These are phyloP conservation scores for Collariella sp. DNA, from an alignment of 495 filamentous ascomycete genomes.

Conservation along the genomic window DNA sequence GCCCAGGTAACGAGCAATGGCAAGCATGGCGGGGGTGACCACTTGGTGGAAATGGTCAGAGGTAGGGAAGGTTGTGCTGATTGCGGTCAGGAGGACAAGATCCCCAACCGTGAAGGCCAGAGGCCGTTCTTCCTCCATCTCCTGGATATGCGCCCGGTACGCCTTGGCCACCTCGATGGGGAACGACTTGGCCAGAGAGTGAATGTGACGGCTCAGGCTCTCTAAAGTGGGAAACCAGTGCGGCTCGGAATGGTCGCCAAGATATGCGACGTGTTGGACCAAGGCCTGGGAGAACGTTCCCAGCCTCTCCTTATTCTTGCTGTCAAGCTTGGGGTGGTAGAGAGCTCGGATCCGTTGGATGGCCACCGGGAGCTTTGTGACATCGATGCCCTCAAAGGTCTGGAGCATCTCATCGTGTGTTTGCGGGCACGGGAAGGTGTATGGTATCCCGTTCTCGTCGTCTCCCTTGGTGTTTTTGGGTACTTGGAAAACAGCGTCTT, in stretches of 20 bases:
- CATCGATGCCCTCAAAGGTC: constrained; percentile 49
- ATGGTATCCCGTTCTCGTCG: constrained; percentile 53
- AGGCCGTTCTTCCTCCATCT: constrained; percentile 51
- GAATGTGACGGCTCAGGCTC: constrained; percentile 34
- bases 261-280: constrained; percentile 66
- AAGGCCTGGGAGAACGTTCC: constrained; percentile 63
- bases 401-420: constrained; percentile 64
- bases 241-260: constrained; percentile 42
- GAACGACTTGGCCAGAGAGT: constrained; percentile 73
- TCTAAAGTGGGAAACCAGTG: constrained; percentile 34
- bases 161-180: constrained; percentile 65
- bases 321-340: constrained; percentile 78
- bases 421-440: constrained; percentile 75
- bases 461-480: constrained; percentile 21
- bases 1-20: constrained; percentile 72
- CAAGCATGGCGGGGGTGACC: constrained; percentile 76
- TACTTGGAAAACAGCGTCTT: constrained; percentile 36
- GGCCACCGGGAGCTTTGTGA: constrained; percentile 63
- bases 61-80: constrained; percentile 81
- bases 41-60: constrained; percentile 95
- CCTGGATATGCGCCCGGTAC: constrained; percentile 63
- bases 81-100: constrained; percentile 69
- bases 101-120: constrained; percentile 61
- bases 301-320: constrained; percentile 77
- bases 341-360: constrained; percentile 80